phyloP scores from a whole-genome alignment of 176 grass and related monocot species.

The Bolboschoenus planiculmis region DNA sequence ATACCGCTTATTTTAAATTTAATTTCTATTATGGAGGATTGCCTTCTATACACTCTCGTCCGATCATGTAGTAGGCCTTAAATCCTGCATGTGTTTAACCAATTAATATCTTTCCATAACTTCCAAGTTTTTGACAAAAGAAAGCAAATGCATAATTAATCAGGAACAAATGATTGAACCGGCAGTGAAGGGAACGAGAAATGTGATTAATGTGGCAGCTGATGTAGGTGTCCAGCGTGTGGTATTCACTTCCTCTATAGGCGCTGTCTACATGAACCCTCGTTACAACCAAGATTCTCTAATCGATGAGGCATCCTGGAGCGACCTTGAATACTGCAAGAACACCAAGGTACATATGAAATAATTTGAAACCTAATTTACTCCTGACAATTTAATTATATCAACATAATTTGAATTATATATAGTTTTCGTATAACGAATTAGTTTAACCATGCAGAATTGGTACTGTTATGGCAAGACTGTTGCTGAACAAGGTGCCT shows the following conservation, averaged over 20 bases:
- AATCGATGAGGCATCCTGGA: conserved; percentile 90
- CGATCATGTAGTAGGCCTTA: background rate
- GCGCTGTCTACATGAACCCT: conserved; percentile 71
- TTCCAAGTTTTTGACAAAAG: background rate
- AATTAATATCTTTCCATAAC: background rate
- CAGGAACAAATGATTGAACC: conserved; percentile 83
- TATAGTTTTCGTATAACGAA: background rate
- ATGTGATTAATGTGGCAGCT: conserved; percentile 64
- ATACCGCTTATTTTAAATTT: background rate
- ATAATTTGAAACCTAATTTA: background rate
- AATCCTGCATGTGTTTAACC: background rate
- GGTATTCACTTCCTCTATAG: conserved; percentile 76
- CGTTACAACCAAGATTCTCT: conserved; percentile 36
- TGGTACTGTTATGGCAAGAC: conserved; percentile 93
- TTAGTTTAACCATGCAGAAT: conserved; percentile 31
- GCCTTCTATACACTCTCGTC: too few relatives aligned
- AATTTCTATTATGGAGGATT: background rate
- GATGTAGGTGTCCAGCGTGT: conserved; percentile 51
- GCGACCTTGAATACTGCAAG: conserved; percentile 77
- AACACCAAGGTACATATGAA: conserved; percentile 28
- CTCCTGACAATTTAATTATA: too few relatives aligned
- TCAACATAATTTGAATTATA: background rate
- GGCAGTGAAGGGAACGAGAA: conserved; percentile 52
- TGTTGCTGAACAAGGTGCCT: conserved; percentile 50
- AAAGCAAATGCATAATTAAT: background rate